A percentile compares a stretch with the other conserved stretches of the same genome.
These are phyloP conservation scores for Myxozyma mucilagina DNA, from an alignment of 805 yeast genomes.

Conservation along the genomic window DNA sequence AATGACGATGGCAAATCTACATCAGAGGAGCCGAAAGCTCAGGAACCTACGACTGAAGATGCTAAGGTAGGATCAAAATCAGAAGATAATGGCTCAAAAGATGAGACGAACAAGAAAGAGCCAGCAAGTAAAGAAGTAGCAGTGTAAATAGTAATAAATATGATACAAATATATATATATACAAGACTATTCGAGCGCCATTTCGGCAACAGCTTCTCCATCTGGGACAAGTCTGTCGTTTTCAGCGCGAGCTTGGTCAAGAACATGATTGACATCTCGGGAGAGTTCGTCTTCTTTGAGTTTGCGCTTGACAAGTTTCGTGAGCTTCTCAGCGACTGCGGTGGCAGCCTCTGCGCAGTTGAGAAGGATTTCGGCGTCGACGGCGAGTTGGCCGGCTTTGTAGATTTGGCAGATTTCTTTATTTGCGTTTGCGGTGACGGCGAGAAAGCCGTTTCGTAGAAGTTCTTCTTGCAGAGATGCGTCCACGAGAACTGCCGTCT, in stretches of 20 bases:
- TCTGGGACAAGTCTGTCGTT: constrained; percentile 18
- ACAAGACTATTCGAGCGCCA: constrained; percentile 1
- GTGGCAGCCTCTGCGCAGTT: constrained; percentile 69
- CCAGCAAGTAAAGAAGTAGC: no score
- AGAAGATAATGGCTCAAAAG: background rate
- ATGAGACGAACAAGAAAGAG: background rate
- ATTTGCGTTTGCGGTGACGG: constrained; percentile 85
- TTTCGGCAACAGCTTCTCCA: background rate
- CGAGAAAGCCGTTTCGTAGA: constrained; percentile 73
- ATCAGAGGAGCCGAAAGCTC: background rate
- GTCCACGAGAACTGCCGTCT: constrained; percentile 61
- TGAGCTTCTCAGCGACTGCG: constrained; percentile 59
- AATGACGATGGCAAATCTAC: background rate
- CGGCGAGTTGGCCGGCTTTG: constrained; percentile 81
- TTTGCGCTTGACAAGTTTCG: constrained; percentile 59
- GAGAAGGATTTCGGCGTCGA: constrained; percentile 68
- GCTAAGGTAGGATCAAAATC: no score
- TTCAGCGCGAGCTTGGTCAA: constrained; percentile 28
- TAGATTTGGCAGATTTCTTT: constrained; percentile 87
- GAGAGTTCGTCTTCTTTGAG: constrained; percentile 56
- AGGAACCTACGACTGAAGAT: background rate
- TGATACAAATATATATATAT: background rate
- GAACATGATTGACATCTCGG: constrained; percentile 38
- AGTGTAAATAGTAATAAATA: background rate
- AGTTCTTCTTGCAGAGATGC: constrained; percentile 76